Evolutionary conservation across 192 early-diverging fungal genomes (phyloP).

Genomic region (Nowakowskiella sp.): DNA sequence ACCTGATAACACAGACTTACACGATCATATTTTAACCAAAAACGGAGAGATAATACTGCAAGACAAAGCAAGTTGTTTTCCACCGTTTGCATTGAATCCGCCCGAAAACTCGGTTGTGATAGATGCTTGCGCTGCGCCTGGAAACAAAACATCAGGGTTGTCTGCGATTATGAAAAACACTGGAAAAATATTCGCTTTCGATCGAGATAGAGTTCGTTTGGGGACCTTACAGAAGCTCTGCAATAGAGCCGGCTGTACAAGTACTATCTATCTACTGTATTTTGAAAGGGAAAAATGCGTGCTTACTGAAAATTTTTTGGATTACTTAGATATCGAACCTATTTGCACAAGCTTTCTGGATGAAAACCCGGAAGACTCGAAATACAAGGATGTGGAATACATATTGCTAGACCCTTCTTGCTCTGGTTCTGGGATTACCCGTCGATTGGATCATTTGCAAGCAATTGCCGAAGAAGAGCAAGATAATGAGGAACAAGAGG

Average conservation of each 20-base stretch:
- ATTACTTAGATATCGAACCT: constrained; percentile 58
- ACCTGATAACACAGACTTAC: constrained; percentile 80
- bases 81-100: constrained; percentile 73
- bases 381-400: constrained; percentile 62
- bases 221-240: constrained; percentile 66
- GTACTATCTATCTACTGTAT: constrained; percentile 26
- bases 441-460: constrained; percentile 75
- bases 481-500: constrained; percentile 9
- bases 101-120: constrained; percentile 54
- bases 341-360: constrained; percentile 71
- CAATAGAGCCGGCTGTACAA: constrained; percentile 69
- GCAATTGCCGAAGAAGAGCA: constrained; percentile 41
- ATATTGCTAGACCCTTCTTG: constrained; percentile 93
- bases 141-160: constrained; percentile 96
- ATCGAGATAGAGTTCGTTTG: constrained; percentile 69
- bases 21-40: constrained; percentile 65
- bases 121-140: constrained; percentile 92
- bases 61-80: constrained; percentile 94
- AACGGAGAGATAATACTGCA: constrained; percentile 74
- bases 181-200: constrained; percentile 86
- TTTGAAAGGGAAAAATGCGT: neutral
- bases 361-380: constrained; percentile 56
- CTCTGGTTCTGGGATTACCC: constrained; percentile 90
- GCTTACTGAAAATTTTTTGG: neutral
- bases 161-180: constrained; percentile 79